Evolutionary conservation across 345 rosid genomes (phyloP).

Genomic region (Populus deltoides): DNA sequence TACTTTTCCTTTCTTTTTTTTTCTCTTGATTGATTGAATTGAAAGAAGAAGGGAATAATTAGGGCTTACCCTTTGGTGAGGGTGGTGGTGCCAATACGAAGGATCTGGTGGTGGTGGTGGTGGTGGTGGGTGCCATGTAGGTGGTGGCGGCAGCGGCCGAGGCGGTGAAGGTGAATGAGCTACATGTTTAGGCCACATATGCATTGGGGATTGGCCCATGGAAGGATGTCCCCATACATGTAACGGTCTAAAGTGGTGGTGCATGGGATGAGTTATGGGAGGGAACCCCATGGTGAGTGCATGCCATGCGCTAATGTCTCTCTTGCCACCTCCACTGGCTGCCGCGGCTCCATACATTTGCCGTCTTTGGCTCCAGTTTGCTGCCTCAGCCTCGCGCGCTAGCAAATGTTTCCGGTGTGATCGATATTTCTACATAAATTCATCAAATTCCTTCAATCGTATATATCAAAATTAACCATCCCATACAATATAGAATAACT

Average conservation of each 20-base stretch:
- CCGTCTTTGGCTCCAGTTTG: constrained; percentile 69
- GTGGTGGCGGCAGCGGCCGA: constrained; percentile 27
- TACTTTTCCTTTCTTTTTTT: background rate
- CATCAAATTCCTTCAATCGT: background rate
- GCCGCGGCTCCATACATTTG: constrained; percentile 51
- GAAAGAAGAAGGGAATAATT: background rate
- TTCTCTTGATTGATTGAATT: background rate
- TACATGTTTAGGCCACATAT: constrained; percentile 72
- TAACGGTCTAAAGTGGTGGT: constrained; percentile 63
- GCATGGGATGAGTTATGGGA: constrained; percentile 42
- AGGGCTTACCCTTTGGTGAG: constrained; percentile 39
- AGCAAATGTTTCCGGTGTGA: constrained; percentile 80
- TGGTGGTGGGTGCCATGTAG: constrained; percentile 39
- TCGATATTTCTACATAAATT: constrained; percentile 65
- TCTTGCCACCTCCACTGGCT: constrained; percentile 38
- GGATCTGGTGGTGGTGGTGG: constrained; percentile 34
- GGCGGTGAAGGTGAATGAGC: constrained; percentile 34
- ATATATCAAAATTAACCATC: background rate
- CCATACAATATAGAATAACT: background rate
- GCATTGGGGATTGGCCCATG: constrained; percentile 35
- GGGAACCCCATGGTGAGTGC: constrained; percentile 80
- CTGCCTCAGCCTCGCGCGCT: constrained; percentile 83
- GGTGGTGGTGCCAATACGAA: constrained; percentile 61
- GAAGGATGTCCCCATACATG: constrained; percentile 93
- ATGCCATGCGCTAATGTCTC: constrained; percentile 49